Base-by-base conservation (phyloP, 176 grass and related monocot species). In the Puya raimondii region DNA sequence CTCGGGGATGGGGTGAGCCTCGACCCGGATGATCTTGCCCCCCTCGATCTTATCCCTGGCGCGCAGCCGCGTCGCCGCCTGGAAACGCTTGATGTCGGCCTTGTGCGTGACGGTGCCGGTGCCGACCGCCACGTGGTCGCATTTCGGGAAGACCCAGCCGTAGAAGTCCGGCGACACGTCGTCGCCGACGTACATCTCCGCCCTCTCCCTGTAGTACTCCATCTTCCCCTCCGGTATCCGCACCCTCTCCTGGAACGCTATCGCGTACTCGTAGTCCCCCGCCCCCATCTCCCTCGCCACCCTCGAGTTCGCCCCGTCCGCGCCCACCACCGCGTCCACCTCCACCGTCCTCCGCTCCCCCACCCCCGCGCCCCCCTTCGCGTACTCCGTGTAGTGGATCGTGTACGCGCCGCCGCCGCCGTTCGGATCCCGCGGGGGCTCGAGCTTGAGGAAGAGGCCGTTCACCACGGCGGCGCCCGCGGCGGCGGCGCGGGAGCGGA, bases 131-230 rank as follows among this genome's bases (percentile, higher is more conserved):
- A 99, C 94, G 70, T 93, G 94, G 84, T 99, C 94, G 71, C 94
- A 99, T 70, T 99, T 93, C 77, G 94, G 94, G 77, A 99, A 99
- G 11, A 99, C 94, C 94, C 94, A 93, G 50, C 94, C 89, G 70
- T 99, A 99, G 84, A 99, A 99, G 81, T 99, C 89, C 1, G 94
- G 94, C 0, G 89, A 99, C 17, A 99, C 94, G 70, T 99, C 94
- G 76, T 99, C 94, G 51, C 94, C 94, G 26, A 97, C 87, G 66
- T 97, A 97, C 94, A 97, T 97, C 86, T 99, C 94, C 4, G 94
- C 94, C 79, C 84, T 85, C 74, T 99, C 94, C 86, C 89, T 84
- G 80, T 99, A 99, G 70, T 99, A 99, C 4, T 61, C 65, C 94
- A 99, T 99, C 89, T 90, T 99, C 42, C 69, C 82, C 64, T 99